Base-by-base conservation (phyloP, 1,139 yeast species). In the Nakaseomyces delphensis region DNA sequence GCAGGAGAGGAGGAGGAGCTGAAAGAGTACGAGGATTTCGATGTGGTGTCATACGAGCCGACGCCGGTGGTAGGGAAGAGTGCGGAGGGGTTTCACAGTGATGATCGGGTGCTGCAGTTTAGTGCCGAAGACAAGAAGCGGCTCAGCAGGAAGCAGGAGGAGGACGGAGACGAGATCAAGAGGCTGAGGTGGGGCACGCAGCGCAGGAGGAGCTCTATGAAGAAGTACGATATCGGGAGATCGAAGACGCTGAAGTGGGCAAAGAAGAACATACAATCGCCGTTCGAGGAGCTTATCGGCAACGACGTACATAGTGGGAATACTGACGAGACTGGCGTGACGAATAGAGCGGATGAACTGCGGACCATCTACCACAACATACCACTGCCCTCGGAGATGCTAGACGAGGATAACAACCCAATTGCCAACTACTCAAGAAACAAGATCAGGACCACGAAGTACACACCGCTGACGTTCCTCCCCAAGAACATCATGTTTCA, bases 401-500 rank as follows among this genome's bases (percentile, higher is more conserved):
- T 77, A 18, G 83, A 83, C 53, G 79, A 73, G 36, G 71, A 77
- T 8, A 86, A 85, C 13, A 61, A 68, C 43, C 93, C 94, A 1
- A 53, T 67, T 3, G 55, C 64, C 10, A 48, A 56, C 9, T 91
- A 81, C 59, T 78, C 94, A 3, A 73, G 96, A 60, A 91, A 91
- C 68, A 91, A 91, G 64, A 86, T 91, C 54, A 81, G 97, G 67
- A 89, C 98, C 2, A 87, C 98, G 3, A 89, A 87, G 65, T 91
- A 91, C 64, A 89, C 97, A 9, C 96, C 97, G 7, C 58, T 91
- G 39, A 69, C 93, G 6, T 91, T 91, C 56, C 59, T 91, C 39
- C 98, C 98, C 13, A 87, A 86, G 63, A 89, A 91, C 62, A 62
- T 91, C 41, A 63, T 69, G 45, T 71, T 71, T 51, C 98, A 91